These are phyloP conservation scores for Ambispora gerdemannii DNA, from an alignment of 192 early-diverging fungal genomes.

Conservation along the genomic window DNA sequence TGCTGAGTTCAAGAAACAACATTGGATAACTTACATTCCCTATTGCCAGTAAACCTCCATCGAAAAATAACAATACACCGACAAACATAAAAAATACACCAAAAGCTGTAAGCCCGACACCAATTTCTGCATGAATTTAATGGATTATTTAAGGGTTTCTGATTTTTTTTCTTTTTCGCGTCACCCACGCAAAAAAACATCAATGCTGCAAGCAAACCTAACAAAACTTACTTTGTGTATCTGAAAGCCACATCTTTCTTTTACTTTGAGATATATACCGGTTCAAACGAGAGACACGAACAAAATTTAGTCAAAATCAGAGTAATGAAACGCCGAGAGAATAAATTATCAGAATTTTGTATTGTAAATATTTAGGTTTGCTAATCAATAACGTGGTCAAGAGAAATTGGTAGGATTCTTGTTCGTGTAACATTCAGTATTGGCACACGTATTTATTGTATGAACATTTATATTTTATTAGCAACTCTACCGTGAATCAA, in stretches of 20 bases:
- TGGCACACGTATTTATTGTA: no score
- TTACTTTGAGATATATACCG: no score
- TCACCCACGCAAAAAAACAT: not conserved
- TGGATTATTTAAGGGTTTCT: no score
- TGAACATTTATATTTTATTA: no score
- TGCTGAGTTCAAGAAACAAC: no score
- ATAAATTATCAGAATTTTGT: no score
- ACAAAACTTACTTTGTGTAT: conserved; percentile 64
- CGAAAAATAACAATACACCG: conserved; percentile 94
- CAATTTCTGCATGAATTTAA: conserved; percentile 65
- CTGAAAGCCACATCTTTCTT: conserved; percentile 63
- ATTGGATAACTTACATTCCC: conserved; percentile 74
- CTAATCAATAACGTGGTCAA: not conserved
- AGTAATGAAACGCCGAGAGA: no score
- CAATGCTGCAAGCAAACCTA: not conserved
- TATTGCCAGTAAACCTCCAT: conserved; percentile 90
- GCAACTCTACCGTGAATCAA: no score
- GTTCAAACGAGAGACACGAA: no score
- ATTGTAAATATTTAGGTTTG: no score
- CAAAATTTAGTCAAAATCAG: no score
- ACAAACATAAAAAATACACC: conserved; percentile 88
- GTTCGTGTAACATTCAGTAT: no score
- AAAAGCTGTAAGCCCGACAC: conserved; percentile 91
- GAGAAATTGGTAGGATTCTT: not conserved
- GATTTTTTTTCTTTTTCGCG: not conserved